These are phyloP conservation scores for Rhynchospora pubera DNA, from an alignment of 176 grass and related monocot species.

Conservation along the genomic window DNA sequence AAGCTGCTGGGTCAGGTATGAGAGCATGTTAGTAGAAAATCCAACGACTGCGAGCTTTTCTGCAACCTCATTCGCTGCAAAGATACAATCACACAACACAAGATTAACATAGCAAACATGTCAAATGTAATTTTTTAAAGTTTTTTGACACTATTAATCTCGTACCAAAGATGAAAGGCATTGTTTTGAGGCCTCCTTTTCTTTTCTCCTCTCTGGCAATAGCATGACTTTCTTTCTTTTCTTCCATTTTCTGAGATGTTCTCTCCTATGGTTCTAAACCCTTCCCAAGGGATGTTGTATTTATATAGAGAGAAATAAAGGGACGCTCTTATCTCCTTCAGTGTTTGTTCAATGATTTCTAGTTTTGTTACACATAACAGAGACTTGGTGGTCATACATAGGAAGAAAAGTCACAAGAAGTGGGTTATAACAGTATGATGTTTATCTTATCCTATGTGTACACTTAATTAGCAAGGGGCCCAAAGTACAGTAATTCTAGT, in stretches of 20 bases:
- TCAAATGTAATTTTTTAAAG: background rate
- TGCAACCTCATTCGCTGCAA: slow-evolving; percentile 61
- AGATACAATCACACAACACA: no score
- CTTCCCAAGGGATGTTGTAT: background rate
- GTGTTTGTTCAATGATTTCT: background rate
- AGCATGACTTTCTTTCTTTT: slow-evolving; percentile 16
- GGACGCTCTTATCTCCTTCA: slow-evolving; percentile 1
- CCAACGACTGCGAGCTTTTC: slow-evolving; percentile 88
- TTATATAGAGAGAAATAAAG: slow-evolving; percentile 1
- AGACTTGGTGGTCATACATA: background rate
- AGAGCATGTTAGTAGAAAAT: slow-evolving; percentile 74
- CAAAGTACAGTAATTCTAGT: background rate
- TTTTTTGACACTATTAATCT: background rate
- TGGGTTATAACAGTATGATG: background rate
- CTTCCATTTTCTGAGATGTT: background rate
- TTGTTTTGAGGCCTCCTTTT: slow-evolving; percentile 68
- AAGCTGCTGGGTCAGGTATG: slow-evolving; percentile 70
- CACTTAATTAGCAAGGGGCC: background rate
- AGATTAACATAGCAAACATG: background rate
- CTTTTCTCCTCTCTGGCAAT: slow-evolving; percentile 6
- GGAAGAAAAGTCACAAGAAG: background rate
- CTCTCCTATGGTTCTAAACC: background rate
- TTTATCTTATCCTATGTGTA: background rate
- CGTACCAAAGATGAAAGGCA: slow-evolving; percentile 86
- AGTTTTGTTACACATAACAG: background rate